Conservation (phyloP, 2,329 filamentous ascomycete species). For the Parasarocladium wereldwijsianum region DNA sequence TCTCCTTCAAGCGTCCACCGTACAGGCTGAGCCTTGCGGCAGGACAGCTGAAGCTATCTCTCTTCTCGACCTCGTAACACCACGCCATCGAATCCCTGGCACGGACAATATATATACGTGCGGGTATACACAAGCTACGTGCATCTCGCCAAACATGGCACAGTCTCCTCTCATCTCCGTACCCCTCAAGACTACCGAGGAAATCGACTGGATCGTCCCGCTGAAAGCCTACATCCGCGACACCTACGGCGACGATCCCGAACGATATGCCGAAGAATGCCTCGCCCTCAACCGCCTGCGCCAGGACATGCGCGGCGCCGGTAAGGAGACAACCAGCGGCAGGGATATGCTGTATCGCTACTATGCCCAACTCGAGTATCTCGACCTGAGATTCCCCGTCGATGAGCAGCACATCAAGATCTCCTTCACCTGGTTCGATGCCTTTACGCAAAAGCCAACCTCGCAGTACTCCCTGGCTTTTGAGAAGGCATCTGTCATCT, state of each 20-base stretch:
- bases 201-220: conserved; percentile 93
- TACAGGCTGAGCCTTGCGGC: too few relatives aligned
- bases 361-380: conserved; percentile 88
- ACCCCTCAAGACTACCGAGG: conserved; percentile 86
- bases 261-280: conserved; percentile 92
- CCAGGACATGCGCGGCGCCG: conserved; percentile 96
- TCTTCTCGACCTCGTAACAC: conserved; percentile 1
- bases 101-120: not conserved
- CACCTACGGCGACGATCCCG: conserved; percentile 91
- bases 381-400: conserved; percentile 90
- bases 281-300: conserved; percentile 82
- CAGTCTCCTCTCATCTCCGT: conserved; percentile 91
- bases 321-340: conserved; percentile 89
- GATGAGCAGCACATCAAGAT: conserved; percentile 99
- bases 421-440: conserved; percentile 97
- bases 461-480: conserved; percentile 93
- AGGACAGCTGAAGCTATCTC: too few relatives aligned
- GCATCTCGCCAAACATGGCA: conserved; percentile 38
- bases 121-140: not conserved
- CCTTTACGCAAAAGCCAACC: conserved; percentile 98
- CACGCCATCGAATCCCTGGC: too few relatives aligned
- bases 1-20: too few relatives aligned
- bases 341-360: conserved; percentile 91
- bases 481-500: conserved; percentile 97
- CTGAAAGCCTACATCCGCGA: conserved; percentile 87